Base-by-base conservation (phyloP, 352 stramenopile species). In the Phytophthora pini region DNA sequence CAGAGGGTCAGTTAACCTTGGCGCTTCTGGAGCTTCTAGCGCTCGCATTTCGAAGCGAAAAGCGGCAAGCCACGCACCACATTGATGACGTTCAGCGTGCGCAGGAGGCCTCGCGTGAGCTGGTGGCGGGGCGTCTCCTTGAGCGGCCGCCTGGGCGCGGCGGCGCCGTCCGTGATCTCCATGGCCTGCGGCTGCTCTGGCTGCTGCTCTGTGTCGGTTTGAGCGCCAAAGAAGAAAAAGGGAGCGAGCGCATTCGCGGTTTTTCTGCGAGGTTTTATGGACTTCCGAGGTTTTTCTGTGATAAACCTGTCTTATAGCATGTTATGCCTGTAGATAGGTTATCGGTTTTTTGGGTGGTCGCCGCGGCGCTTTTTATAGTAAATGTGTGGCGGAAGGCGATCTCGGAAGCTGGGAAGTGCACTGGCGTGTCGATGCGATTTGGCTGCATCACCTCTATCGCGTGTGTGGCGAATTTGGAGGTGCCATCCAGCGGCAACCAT, bases 31-130 rank as follows among this genome's bases (percentile, higher is more conserved):
- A 24, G 11, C 20, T 50, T 15, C 10, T 36, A 20, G 13, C 44
- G 11, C 44, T 12, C 10, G 20, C 17, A 20, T n/a, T 36, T 20
- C 24, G 7, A 13, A 15, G 44, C 24, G 15, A 3, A 34, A 50
- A 29, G 24, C 44, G 45, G 20, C 50, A 26, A 24, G 3, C 15
- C 4, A 74, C 73, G 70, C 72, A 93, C 87, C 64, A 74, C 52
- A 77, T 99, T 99, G 76, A 99, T 99, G 47, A 87, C 65, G 72
- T 98, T 99, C 77, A 99, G 98, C 13, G 97, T 99, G 67, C 97
- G 82, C 76, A 99, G 97, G 40, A 99, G 87, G 20, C 87, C 74
- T 7, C 95, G 66, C 31, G 92, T 97, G 58, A 99, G 88, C 82
- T 98, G 77, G 41, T 79, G 40, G 47, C 85, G 60, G 27, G 82